These are phyloP conservation scores for Cornus kousa DNA, from an alignment of 148 eudicot genomes.

Conservation along the genomic window DNA sequence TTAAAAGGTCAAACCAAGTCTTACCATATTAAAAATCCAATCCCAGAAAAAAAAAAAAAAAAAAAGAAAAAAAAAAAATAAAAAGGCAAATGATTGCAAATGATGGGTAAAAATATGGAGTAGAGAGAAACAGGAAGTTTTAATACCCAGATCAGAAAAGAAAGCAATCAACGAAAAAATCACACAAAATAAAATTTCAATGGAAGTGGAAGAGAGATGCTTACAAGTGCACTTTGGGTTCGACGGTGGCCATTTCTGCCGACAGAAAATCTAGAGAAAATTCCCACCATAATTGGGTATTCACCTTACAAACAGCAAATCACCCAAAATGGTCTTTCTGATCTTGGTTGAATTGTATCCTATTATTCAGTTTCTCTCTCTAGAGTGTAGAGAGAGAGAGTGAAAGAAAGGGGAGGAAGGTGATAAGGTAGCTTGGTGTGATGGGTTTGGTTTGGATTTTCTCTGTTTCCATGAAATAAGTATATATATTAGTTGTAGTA, in stretches of 20 bases:
- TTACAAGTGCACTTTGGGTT: constrained; percentile 47
- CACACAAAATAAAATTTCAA: background rate
- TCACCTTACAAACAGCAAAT: constrained; percentile 2
- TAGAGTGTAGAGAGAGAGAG: background rate
- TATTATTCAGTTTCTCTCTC: background rate
- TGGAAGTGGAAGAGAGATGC: background rate
- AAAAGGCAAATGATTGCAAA: background rate
- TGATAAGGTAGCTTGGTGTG: constrained; percentile 18
- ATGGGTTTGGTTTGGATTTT: constrained; percentile 29
- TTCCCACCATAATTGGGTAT: constrained; percentile 38
- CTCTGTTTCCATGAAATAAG: background rate
- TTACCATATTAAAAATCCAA: background rate
- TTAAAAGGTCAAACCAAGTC: background rate
- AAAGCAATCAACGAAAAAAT: background rate
- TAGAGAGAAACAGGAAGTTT: background rate
- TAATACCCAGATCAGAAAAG: background rate
- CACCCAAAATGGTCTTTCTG: constrained; percentile 7
- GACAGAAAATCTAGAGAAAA: constrained; percentile 49
- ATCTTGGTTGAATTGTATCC: background rate
- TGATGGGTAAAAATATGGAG: background rate
- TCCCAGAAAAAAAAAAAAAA: background rate
- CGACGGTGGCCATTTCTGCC: constrained; percentile 42
- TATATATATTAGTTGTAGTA: background rate
- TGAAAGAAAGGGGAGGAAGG: background rate
- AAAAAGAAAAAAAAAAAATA: background rate